Conservation (phyloP, 2,329 filamentous ascomycete genomes). For the Calonectria pseudoturangicola region DNA sequence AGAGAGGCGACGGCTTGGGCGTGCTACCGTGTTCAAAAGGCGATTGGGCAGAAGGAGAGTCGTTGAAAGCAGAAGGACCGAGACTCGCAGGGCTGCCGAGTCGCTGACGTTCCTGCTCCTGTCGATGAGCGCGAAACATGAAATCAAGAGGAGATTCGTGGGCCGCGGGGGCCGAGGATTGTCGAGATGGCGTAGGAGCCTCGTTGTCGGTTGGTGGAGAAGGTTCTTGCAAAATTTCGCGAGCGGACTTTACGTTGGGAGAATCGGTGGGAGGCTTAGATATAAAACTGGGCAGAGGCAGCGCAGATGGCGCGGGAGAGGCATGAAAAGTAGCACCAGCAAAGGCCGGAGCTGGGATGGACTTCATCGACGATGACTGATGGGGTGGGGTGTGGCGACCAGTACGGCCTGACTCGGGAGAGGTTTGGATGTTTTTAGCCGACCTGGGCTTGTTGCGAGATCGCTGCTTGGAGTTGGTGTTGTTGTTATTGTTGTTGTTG, state of each 20-base stretch:
- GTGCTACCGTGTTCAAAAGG: constrained; percentile 54
- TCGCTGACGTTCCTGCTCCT: constrained; percentile 80
- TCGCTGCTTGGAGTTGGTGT: constrained; percentile 55
- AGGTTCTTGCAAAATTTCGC: constrained; percentile 61
- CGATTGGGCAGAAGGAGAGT: constrained; percentile 71
- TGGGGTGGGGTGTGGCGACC: constrained; percentile 65
- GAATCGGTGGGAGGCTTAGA: constrained; percentile 84
- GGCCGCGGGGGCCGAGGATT: constrained; percentile 57
- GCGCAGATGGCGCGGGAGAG: constrained; percentile 90
- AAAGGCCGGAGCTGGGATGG: constrained; percentile 77
- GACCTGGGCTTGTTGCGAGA: constrained; percentile 58
- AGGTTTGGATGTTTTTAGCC: constrained; percentile 57
- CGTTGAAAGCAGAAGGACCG: constrained; percentile 61
- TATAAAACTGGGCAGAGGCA: constrained; percentile 92
- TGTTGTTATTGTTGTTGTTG: constrained; percentile 53
- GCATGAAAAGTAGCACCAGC: constrained; percentile 96
- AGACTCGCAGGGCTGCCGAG: constrained; percentile 71
- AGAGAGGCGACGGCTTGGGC: constrained; percentile 50
- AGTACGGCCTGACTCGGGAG: constrained; percentile 64
- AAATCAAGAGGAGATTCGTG: constrained; percentile 89
- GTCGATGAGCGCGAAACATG: constrained; percentile 90
- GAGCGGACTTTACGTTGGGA: constrained; percentile 63
- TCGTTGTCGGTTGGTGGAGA: constrained; percentile 73
- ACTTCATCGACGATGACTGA: constrained; percentile 66
- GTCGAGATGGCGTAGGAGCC: constrained; percentile 67